Evolutionary conservation across 805 yeast genomes (phyloP), one percentile per base, ranked within the genome.

Genomic region (Saccharomycopsis sp.): DNA sequence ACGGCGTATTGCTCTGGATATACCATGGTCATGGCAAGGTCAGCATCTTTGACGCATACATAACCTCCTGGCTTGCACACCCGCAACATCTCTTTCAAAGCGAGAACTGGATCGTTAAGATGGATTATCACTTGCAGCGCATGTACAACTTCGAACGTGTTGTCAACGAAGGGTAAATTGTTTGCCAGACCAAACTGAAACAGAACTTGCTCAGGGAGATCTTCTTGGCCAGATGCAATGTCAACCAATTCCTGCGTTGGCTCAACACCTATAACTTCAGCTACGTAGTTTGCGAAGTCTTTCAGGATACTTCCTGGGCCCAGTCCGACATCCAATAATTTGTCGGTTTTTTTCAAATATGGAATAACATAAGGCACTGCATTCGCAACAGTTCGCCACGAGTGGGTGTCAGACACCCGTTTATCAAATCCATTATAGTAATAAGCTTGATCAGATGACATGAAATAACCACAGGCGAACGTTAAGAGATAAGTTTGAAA

Each of bases 251-350:
- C 66, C 22, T 48, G 51, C 2, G 61, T 54, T 20, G 63, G 60
- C 31, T 64, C 69, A 3, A 62, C 47, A 1, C 68, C 71, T 41
- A 59, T 52, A 4, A 63, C 57, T 23, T 44, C 49, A 17, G 63
- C 67, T 3, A 61, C 59, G 40, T 62, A 61, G 28, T 55, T 52
- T 14, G 64, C 64, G 19, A 67, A 47, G 43, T 61, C 70, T 4
- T 51, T 35, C 3, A 68, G 63, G 28, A 68, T 67, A 4, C 69
- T 55, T 0, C 71, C 72, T 3, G 71, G 71, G 0, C 73, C 73
- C 51, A 66, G 61, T 7, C 72, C 72, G 17, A 67, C 68, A 48
- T 68, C 73, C 11, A 68, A 58, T 5, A 67, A 51, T 29, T 51
- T 47, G 32, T 53, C 52, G 13, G 53, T 51, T 3, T 58, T 52